Percentiles rank a stretch among this genome's conserved stretches.
Evolutionary conservation across 78 protist genomes (phyloP).

Genomic region (slime mould (Dictyostelium discoideum)): DNA sequence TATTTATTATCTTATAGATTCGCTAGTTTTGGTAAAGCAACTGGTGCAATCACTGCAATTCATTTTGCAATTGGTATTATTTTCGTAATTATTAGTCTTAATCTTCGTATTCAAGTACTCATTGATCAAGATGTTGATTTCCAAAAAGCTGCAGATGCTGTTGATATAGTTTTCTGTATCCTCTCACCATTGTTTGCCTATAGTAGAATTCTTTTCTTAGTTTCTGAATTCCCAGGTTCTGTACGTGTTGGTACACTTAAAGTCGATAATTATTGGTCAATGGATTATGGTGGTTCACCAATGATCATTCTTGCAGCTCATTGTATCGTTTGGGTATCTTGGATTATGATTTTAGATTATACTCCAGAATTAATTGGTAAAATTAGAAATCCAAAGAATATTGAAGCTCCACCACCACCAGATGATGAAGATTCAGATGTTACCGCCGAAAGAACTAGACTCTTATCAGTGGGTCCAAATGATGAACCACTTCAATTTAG

Average conservation of each 20-base stretch:
- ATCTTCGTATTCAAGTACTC: constrained; percentile 6
- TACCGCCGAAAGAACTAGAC: constrained; percentile 1
- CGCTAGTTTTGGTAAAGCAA: constrained; percentile 19
- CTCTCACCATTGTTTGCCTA: constrained; percentile 26
- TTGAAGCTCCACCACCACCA: constrained; percentile 6
- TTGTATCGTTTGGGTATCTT: constrained; percentile 12
- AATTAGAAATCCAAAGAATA: neutral
- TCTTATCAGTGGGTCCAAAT: neutral
- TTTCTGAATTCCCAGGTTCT: constrained; percentile 31
- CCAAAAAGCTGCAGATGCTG: neutral
- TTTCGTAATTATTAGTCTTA: neutral
- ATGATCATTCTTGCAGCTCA: neutral
- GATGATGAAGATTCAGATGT: constrained; percentile 47
- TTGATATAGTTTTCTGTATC: neutral
- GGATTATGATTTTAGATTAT: constrained; percentile 28
- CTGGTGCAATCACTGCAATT: constrained; percentile 22
- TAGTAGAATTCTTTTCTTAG: neutral
- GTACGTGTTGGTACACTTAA: neutral
- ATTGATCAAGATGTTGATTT: neutral
- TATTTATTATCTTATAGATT: constrained; percentile 36
- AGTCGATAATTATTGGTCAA: constrained; percentile 25
- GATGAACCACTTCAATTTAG: constrained; percentile 3
- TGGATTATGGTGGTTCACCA: constrained; percentile 14
- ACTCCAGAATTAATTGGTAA: constrained; percentile 10
- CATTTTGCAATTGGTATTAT: neutral